phyloP scores from a whole-genome alignment of 1,284 basidiomycete species.

The Ceratobasidium sp. region DNA sequence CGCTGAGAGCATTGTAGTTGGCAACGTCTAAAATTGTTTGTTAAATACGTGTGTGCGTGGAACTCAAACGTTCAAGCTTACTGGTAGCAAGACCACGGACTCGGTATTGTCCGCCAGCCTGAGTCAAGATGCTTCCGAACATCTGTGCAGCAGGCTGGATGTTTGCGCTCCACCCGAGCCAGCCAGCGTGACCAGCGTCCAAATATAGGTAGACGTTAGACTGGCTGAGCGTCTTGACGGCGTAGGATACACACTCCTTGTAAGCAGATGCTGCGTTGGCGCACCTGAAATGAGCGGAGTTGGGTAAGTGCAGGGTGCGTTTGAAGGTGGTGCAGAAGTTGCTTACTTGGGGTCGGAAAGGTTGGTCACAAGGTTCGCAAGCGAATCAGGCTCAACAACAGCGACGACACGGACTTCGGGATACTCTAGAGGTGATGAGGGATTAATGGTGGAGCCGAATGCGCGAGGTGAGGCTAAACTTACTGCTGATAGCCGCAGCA shows the following conservation, averaged over 20 bases:
- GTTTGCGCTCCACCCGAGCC: conserved; percentile 78
- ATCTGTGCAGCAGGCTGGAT: conserved; percentile 69
- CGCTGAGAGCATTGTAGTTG: conserved; percentile 72
- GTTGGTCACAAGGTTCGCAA: conserved; percentile 75
- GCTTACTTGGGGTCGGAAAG: conserved; percentile 67
- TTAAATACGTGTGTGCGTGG: background rate
- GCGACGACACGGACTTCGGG: conserved; percentile 74
- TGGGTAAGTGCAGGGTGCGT: background rate
- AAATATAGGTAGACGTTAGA: conserved; percentile 57
- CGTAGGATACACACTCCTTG: conserved; percentile 69
- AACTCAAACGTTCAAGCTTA: conserved; percentile 47
- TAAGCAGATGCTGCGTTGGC: conserved; percentile 68
- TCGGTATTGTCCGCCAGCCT: conserved; percentile 66
- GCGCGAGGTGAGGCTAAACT: conserved; percentile 49
- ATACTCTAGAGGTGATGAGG: conserved; percentile 60
- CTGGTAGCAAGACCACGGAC: conserved; percentile 74
- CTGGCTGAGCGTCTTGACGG: conserved; percentile 68
- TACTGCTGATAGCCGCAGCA: conserved; percentile 69
- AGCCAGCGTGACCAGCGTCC: conserved; percentile 74
- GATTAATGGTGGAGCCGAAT: background rate
- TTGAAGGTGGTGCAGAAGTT: background rate
- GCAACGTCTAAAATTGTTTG: conserved; percentile 64
- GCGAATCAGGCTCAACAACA: conserved; percentile 74
- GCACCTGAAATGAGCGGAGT: conserved; percentile 52
- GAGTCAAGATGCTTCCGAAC: conserved; percentile 66